Evolutionary conservation across 2,329 filamentous ascomycete genomes (phyloP).

Genomic region (Clonostachys rhizophaga): DNA sequence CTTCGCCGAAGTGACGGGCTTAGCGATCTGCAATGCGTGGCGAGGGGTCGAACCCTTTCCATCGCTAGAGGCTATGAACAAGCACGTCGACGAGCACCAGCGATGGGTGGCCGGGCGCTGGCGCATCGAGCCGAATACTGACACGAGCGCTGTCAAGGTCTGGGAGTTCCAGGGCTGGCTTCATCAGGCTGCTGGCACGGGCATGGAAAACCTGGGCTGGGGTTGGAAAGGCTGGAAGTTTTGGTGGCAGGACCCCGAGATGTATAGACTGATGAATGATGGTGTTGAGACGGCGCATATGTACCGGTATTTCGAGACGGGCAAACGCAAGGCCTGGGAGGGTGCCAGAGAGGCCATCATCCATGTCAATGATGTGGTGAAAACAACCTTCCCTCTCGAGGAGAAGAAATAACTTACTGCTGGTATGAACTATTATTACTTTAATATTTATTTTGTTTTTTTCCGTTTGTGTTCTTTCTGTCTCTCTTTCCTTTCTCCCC

Average conservation of each 20-base stretch:
- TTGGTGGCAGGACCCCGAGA: slow-evolving; percentile 27
- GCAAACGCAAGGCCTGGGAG: slow-evolving; percentile 28
- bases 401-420: background rate
- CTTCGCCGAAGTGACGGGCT: slow-evolving; percentile 34
- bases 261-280: slow-evolving; percentile 29
- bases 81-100: slow-evolving; percentile 22
- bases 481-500: background rate
- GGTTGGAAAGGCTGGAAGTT: slow-evolving; percentile 31
- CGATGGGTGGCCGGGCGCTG: slow-evolving; percentile 19
- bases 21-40: slow-evolving; percentile 39
- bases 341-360: slow-evolving; percentile 28
- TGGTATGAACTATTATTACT: background rate
- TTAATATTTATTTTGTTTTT: background rate
- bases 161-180: slow-evolving; percentile 26
- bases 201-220: slow-evolving; percentile 32
- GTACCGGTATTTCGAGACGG: slow-evolving; percentile 32
- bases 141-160: slow-evolving; percentile 13
- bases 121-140: slow-evolving; percentile 13
- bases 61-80: slow-evolving; percentile 23
- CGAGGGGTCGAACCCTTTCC: slow-evolving; percentile 29
- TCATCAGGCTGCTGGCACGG: slow-evolving; percentile 31
- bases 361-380: slow-evolving; percentile 13
- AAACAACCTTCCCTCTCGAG: background rate
- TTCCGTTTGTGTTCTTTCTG: background rate
- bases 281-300: slow-evolving; percentile 33